phyloP scores from a whole-genome alignment of 2,329 filamentous ascomycete species.

The Cladosporium sp. region DNA sequence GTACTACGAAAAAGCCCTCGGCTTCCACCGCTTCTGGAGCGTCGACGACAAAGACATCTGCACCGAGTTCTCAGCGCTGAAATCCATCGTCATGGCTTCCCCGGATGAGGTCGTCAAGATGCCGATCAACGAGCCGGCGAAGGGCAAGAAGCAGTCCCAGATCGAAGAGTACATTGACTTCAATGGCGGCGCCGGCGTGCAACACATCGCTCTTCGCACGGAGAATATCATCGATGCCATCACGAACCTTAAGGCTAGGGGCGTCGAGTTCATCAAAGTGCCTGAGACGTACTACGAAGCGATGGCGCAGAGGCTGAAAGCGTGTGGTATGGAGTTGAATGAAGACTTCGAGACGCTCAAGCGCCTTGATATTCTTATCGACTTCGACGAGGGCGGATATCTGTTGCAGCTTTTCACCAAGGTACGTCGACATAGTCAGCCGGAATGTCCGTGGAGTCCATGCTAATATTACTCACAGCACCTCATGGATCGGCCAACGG shows the following conservation, averaged over 20 bases:
- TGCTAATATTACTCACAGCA: constrained; percentile 50
- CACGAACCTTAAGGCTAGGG: constrained; percentile 74
- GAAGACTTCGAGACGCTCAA: constrained; percentile 79
- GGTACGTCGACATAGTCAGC: background rate
- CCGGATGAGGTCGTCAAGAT: constrained; percentile 88
- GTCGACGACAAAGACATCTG: constrained; percentile 92
- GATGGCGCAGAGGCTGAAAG: constrained; percentile 72
- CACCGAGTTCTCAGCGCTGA: constrained; percentile 87
- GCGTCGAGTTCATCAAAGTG: constrained; percentile 90
- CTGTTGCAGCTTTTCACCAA: constrained; percentile 63
- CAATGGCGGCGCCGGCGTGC: constrained; percentile 85
- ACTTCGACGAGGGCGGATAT: constrained; percentile 92
- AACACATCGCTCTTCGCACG: constrained; percentile 89
- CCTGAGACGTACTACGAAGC: constrained; percentile 82
- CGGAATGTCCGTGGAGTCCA: background rate
- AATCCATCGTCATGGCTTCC: constrained; percentile 86
- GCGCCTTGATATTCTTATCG: constrained; percentile 82
- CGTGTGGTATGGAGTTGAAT: constrained; percentile 59
- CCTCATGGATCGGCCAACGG: constrained; percentile 89
- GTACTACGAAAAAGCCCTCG: constrained; percentile 82
- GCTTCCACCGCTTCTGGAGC: constrained; percentile 96
- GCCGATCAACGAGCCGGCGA: constrained; percentile 95
- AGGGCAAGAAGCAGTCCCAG: constrained; percentile 86
- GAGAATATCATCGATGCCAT: constrained; percentile 77
- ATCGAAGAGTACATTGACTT: constrained; percentile 88